These are phyloP conservation scores for Thermomucor indicae-seudaticae DNA, from an alignment of 371 early-diverging fungal species.

Conservation along the genomic window DNA sequence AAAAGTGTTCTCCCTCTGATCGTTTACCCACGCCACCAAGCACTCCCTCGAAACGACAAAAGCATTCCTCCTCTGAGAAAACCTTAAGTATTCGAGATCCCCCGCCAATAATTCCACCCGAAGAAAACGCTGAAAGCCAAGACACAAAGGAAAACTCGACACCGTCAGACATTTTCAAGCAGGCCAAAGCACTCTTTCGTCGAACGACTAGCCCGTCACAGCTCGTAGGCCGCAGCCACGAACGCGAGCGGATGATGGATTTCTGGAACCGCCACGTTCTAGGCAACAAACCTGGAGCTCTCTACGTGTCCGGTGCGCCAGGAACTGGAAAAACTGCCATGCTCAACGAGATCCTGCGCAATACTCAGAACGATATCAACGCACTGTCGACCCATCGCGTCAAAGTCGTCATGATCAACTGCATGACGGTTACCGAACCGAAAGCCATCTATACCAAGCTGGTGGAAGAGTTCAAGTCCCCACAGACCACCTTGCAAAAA, in stretches of 20 bases:
- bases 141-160: conserved; percentile 1
- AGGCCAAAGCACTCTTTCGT: conserved; percentile 15
- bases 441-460: conserved; percentile 64
- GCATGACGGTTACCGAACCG: conserved; percentile 78
- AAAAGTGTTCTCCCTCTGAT: too few species aligned
- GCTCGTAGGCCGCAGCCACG: conserved; percentile 71
- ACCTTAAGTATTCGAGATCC: too few species aligned
- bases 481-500: conserved; percentile 8
- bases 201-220: conserved; percentile 61
- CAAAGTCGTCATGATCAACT: conserved; percentile 70
- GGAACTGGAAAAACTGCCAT: conserved; percentile 96
- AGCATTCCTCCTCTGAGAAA: too few species aligned
- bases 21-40: too few species aligned
- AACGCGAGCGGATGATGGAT: conserved; percentile 52
- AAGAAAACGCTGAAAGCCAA: neutral
- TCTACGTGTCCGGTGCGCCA: conserved; percentile 91
- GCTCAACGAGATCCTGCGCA: conserved; percentile 56
- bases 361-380: conserved; percentile 23
- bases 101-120: neutral
- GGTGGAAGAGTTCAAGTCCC: conserved; percentile 44
- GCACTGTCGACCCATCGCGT: conserved; percentile 29
- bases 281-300: conserved; percentile 48
- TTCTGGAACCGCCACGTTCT: conserved; percentile 53
- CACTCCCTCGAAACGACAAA: too few species aligned
- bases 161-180: conserved; percentile 9